Percentiles rank a stretch among this genome's conserved stretches.
These are phyloP conservation scores for Aquanectria penicillioides DNA, from an alignment of 2,329 filamentous ascomycete genomes.

Conservation along the genomic window DNA sequence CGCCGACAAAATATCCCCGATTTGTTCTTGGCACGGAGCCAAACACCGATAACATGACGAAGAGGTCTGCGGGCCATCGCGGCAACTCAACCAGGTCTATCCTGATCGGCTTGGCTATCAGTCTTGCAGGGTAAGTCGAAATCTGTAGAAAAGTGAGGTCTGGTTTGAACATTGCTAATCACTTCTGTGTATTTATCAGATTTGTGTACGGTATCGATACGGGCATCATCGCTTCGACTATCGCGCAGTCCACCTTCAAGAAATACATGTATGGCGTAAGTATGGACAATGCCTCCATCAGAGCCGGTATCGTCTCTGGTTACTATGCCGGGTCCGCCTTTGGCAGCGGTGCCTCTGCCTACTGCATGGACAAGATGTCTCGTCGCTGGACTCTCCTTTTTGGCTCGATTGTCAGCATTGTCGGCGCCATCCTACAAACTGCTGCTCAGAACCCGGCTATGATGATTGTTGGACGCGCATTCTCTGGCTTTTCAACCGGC, in stretches of 20 bases:
- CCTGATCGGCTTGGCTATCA: slow-evolving; percentile 19
- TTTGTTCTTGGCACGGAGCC: background rate
- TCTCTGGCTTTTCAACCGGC: slow-evolving; percentile 55
- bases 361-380: slow-evolving; percentile 24
- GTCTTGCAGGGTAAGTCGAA: slow-evolving; percentile 17
- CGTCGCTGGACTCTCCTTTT: slow-evolving; percentile 20
- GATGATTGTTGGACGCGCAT: slow-evolving; percentile 52
- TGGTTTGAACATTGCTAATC: background rate
- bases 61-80: slow-evolving; percentile 7
- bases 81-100: slow-evolving; percentile 22
- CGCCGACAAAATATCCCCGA: background rate
- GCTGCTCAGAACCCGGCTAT: slow-evolving; percentile 50
- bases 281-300: slow-evolving; percentile 8
- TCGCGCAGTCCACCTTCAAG: slow-evolving; percentile 21
- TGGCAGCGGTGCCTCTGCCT: slow-evolving; percentile 18
- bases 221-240: slow-evolving; percentile 23
- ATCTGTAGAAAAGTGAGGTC: background rate
- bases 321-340: slow-evolving; percentile 23
- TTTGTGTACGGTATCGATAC: slow-evolving; percentile 25
- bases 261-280: slow-evolving; percentile 19
- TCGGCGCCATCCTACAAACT: slow-evolving; percentile 55
- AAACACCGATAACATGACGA: background rate
- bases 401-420: slow-evolving; percentile 28
- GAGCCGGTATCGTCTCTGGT: slow-evolving; percentile 21
- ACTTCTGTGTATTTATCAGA: background rate